Conservation (phyloP, 2,329 filamentous ascomycete species). For the Monilinia aucupariae region DNA sequence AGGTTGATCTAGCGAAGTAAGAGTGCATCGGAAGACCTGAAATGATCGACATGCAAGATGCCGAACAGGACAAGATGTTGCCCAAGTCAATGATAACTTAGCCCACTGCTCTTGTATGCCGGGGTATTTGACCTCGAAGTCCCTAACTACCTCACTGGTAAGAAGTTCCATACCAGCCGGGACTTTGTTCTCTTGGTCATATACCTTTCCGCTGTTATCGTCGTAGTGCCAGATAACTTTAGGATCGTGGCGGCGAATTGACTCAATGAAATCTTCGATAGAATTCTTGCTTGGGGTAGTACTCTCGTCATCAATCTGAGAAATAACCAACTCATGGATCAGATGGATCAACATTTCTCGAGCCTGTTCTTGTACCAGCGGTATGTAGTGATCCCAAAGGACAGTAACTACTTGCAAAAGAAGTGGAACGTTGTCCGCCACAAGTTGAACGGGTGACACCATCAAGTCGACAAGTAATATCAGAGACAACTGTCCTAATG, state of each 20-base stretch:
- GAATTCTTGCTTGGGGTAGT: slow-evolving; percentile 59
- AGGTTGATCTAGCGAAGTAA: slow-evolving; percentile 80
- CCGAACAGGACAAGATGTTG: slow-evolving; percentile 89
- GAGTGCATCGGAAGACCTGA: slow-evolving; percentile 91
- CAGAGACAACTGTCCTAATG: slow-evolving; percentile 84
- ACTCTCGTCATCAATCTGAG: slow-evolving; percentile 64
- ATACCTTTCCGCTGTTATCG: slow-evolving; percentile 76
- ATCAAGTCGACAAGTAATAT: slow-evolving; percentile 94
- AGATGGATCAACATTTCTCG: slow-evolving; percentile 97
- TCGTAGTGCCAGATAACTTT: slow-evolving; percentile 92
- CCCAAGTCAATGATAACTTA: slow-evolving; percentile 86
- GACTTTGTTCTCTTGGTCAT: slow-evolving; percentile 71
- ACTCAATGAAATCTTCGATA: slow-evolving; percentile 84
- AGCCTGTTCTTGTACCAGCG: slow-evolving; percentile 91
- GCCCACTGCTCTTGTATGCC: slow-evolving; percentile 89
- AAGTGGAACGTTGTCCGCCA: slow-evolving; percentile 73
- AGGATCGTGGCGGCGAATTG: slow-evolving; percentile 75
- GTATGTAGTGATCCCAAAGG: slow-evolving; percentile 95
- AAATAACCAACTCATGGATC: slow-evolving; percentile 90
- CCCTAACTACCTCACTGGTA: slow-evolving; percentile 72
- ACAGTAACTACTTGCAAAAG: slow-evolving; percentile 88
- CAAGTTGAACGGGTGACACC: slow-evolving; percentile 81
- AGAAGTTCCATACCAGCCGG: slow-evolving; percentile 83
- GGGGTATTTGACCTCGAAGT: slow-evolving; percentile 79
- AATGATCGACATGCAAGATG: slow-evolving; percentile 96